These are phyloP conservation scores for Barbarea vulgaris DNA, from an alignment of 345 rosid species.

Conservation along the genomic window DNA sequence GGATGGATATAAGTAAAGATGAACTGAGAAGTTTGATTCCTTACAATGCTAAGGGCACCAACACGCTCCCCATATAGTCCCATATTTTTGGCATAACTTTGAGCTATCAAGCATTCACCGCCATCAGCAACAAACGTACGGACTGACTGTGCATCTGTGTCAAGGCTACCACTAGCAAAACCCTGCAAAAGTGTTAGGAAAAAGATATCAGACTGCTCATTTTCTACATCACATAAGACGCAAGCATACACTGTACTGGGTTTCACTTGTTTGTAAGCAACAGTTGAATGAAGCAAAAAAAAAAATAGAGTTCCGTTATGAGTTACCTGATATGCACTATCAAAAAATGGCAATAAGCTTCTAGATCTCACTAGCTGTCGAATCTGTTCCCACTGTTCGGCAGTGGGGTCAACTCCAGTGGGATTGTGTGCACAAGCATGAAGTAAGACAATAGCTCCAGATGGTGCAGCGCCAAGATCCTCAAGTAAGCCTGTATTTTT, in stretches of 20 bases:
- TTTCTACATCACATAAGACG: not conserved
- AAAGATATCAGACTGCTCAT: conserved; percentile 2
- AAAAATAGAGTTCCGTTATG: not conserved
- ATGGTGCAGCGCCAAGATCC: conserved; percentile 85
- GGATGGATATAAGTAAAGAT: conserved; percentile 18
- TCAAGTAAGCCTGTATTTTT: conserved; percentile 66
- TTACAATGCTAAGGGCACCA: conserved; percentile 82
- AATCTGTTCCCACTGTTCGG: conserved; percentile 89
- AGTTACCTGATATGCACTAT: conserved; percentile 94
- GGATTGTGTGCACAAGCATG: conserved; percentile 99
- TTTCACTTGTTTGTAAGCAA: not conserved
- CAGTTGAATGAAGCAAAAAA: not conserved
- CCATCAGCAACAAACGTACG: conserved; percentile 72
- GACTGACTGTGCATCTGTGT: conserved; percentile 64
- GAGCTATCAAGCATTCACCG: conserved; percentile 70
- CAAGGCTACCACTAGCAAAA: conserved; percentile 74
- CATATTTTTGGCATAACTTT: conserved; percentile 78
- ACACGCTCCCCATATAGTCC: conserved; percentile 85
- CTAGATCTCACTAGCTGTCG: conserved; percentile 77
- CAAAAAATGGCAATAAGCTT: conserved; percentile 82
- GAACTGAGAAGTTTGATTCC: conserved; percentile 33
- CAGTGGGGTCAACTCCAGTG: conserved; percentile 94
- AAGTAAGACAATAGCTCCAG: conserved; percentile 89
- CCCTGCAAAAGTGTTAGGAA: conserved; percentile 49
- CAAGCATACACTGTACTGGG: not conserved